Evolutionary conservation across 768 basidiomycete genomes (phyloP).

Genomic region (Trametes sanguinea): DNA sequence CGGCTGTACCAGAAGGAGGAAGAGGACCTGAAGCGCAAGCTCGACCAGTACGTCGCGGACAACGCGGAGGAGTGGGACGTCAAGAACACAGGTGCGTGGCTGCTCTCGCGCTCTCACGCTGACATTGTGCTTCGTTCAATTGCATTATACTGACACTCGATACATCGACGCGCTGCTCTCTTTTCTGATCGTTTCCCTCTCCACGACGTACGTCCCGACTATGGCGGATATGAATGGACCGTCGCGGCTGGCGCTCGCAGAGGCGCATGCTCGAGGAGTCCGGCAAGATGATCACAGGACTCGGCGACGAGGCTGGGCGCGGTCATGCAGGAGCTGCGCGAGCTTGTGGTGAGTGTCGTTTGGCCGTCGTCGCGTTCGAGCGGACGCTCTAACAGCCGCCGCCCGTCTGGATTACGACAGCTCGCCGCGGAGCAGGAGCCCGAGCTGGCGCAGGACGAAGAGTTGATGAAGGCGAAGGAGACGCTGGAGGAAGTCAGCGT

Average conservation of each 20-base stretch:
- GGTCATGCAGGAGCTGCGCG: constrained; percentile 62
- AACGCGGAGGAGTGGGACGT: constrained; percentile 72
- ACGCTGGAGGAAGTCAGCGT: constrained; percentile 52
- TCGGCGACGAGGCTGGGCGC: constrained; percentile 60
- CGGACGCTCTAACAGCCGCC: not conserved
- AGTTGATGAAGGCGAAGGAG: constrained; percentile 52
- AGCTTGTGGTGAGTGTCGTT: constrained; percentile 61
- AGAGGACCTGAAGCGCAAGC: constrained; percentile 53
- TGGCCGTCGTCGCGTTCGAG: constrained; percentile 1
- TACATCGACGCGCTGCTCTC: not conserved
- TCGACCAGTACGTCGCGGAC: constrained; percentile 62
- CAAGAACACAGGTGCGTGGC: constrained; percentile 65
- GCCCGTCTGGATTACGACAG: constrained; percentile 29
- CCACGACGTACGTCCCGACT: too few relatives aligned
- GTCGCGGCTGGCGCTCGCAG: constrained; percentile 37
- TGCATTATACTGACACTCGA: too few relatives aligned
- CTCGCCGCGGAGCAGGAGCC: constrained; percentile 46
- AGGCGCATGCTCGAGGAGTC: constrained; percentile 73
- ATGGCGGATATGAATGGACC: too few relatives aligned
- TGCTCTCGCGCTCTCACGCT: not conserved
- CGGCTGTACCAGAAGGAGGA: constrained; percentile 66
- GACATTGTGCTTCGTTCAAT: not conserved
- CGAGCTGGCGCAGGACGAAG: constrained; percentile 38
- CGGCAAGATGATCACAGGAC: constrained; percentile 77
- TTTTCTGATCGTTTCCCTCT: too few relatives aligned